Conservation (phyloP, 202 grass and related monocot species). For the Panicum virgatum region DNA sequence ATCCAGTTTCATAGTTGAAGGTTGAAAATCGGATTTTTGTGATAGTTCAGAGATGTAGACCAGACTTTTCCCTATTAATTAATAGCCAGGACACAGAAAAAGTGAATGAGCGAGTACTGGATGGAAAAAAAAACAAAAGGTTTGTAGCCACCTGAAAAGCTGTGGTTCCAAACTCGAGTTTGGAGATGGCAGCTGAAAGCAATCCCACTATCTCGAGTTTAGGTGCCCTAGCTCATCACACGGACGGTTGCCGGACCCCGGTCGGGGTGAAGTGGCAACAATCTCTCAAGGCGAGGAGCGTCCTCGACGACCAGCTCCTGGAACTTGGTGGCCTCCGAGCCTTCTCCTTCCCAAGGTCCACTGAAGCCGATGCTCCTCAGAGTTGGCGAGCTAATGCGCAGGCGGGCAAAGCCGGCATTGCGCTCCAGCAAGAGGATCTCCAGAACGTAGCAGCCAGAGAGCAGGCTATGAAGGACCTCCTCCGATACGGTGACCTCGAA, state of each 20-base stretch:
- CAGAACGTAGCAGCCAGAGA: not conserved
- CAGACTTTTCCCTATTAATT: too few relatives aligned
- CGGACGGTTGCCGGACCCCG: not conserved
- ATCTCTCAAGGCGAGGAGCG: slow-evolving; percentile 7
- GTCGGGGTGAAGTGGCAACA: not conserved
- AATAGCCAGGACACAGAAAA: not conserved
- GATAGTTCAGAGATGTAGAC: too few relatives aligned
- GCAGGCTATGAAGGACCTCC: not conserved
- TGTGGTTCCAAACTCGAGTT: not conserved
- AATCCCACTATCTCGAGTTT: not conserved
- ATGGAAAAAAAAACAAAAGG: not conserved
- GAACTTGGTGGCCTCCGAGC: accelerated
- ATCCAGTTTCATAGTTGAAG: too few relatives aligned
- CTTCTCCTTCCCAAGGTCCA: too few relatives aligned
- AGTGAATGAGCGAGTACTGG: too few relatives aligned
- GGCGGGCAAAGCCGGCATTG: not conserved
- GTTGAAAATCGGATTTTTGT: too few relatives aligned
- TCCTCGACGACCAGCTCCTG: not conserved
- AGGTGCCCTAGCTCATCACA: not conserved
- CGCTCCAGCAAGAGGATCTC: not conserved
- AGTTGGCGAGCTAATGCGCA: not conserved
- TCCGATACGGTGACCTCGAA: not conserved
- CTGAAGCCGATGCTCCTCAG: not conserved
- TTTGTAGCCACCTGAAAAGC: not conserved
- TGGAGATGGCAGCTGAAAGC: not conserved